Percentiles rank a stretch among this genome's conserved stretches.
phyloP scores from a whole-genome alignment of 1,139 yeast genomes.

The Kurtzmaniella quercitrusa region DNA sequence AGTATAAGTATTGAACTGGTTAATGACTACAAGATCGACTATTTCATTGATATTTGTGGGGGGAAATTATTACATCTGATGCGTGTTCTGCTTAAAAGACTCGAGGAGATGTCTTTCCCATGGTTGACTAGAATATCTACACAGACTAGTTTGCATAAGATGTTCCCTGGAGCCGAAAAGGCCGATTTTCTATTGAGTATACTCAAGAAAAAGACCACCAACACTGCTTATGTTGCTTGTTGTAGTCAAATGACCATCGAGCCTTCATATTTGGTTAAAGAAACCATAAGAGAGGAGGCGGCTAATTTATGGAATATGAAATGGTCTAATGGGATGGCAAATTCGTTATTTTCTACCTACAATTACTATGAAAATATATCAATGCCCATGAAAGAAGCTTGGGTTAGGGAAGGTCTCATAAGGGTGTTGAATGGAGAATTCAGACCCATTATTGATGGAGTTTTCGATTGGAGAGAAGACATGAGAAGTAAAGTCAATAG shows the following conservation, averaged over 20 bases:
- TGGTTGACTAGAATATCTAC: slow-evolving; percentile 16
- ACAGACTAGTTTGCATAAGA: slow-evolving; percentile 12
- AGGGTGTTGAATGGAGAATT: slow-evolving; percentile 25
- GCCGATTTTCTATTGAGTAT: slow-evolving; percentile 35
- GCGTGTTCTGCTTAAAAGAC: slow-evolving; percentile 22
- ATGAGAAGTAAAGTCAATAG: slow-evolving; percentile 22
- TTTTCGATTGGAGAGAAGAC: slow-evolving; percentile 37
- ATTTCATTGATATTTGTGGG: slow-evolving; percentile 40
- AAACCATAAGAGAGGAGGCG: slow-evolving; percentile 18
- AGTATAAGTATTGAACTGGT: slow-evolving; percentile 19
- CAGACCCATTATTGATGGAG: slow-evolving; percentile 27
- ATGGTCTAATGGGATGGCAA: slow-evolving; percentile 31
- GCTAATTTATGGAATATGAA: slow-evolving; percentile 33
- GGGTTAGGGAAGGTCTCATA: slow-evolving; percentile 34
- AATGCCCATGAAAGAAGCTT: slow-evolving; percentile 20
- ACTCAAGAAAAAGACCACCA: slow-evolving; percentile 33
- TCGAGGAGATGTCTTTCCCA: slow-evolving; percentile 33
- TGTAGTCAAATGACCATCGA: slow-evolving; percentile 28
- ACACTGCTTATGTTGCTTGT: slow-evolving; percentile 33
- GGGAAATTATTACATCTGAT: slow-evolving; percentile 33
- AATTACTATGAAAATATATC: slow-evolving; percentile 34
- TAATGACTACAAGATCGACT: slow-evolving; percentile 30
- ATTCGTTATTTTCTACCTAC: slow-evolving; percentile 26
- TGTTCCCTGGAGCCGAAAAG: slow-evolving; percentile 25
- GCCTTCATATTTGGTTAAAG: slow-evolving; percentile 35